phyloP scores from a whole-genome alignment of 2,329 filamentous ascomycete species.

The Ophiostoma novo-ulmi region DNA sequence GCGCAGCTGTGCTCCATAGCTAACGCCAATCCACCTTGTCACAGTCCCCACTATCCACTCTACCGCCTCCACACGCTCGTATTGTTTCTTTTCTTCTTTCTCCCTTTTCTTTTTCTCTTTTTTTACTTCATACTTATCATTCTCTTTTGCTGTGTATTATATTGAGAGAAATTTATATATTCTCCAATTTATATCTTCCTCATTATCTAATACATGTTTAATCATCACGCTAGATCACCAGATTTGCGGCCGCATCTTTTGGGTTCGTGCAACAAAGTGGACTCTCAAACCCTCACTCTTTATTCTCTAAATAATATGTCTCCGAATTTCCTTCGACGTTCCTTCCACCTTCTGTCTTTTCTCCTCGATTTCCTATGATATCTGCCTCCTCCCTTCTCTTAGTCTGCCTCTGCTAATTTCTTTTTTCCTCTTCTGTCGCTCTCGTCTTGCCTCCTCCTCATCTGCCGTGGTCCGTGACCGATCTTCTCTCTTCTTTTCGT shows the following conservation, averaged over 20 bases:
- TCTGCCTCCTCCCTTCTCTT: too few relatives aligned
- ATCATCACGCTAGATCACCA: slow-evolving; percentile 11
- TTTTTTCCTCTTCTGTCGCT: neutral
- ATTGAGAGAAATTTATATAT: neutral
- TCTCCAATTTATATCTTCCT: neutral
- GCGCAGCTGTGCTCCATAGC: neutral
- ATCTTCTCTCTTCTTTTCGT: neutral
- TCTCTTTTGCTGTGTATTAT: neutral
- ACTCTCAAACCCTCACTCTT: neutral
- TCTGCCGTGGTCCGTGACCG: slow-evolving; percentile 7
- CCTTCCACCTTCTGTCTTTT: neutral
- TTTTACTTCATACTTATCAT: neutral
- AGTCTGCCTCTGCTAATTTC: neutral
- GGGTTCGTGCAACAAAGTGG: neutral
- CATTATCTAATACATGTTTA: neutral
- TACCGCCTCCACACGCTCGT: neutral
- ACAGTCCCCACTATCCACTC: neutral
- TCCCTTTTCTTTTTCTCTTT: neutral
- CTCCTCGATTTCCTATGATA: neutral
- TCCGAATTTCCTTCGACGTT: neutral
- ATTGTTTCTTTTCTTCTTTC: neutral
- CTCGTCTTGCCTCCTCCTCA: neutral
- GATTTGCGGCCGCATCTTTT: slow-evolving; percentile 4
- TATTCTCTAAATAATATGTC: neutral
- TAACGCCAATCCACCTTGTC: neutral